These are phyloP conservation scores for Floccularia luteovirens DNA, from an alignment of 768 basidiomycete genomes.

Conservation along the genomic window DNA sequence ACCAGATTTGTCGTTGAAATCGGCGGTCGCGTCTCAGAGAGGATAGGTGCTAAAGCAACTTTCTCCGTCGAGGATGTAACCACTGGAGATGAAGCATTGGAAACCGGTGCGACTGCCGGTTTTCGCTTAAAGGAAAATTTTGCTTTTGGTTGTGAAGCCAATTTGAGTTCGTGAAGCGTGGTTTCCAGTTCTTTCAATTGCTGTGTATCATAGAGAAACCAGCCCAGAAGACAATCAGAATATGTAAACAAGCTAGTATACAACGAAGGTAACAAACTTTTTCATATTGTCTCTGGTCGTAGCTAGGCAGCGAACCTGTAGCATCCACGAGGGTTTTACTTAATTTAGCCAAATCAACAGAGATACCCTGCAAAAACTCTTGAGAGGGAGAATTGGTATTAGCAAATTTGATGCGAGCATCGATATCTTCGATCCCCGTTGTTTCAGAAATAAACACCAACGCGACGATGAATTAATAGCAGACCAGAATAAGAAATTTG, in stretches of 20 bases:
- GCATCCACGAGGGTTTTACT: slow-evolving; percentile 60
- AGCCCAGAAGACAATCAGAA: too few relatives aligned
- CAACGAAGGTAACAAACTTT: neutral
- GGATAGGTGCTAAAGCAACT: slow-evolving; percentile 4
- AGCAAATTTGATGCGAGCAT: slow-evolving; percentile 33
- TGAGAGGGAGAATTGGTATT: slow-evolving; percentile 21
- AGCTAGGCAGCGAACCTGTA: slow-evolving; percentile 55
- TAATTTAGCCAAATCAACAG: slow-evolving; percentile 46
- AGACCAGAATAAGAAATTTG: slow-evolving; percentile 43
- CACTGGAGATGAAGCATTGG: slow-evolving; percentile 3
- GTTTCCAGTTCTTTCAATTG: slow-evolving; percentile 60
- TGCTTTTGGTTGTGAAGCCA: slow-evolving; percentile 35
- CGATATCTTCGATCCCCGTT: slow-evolving; percentile 31
- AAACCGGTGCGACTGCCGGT: slow-evolving; percentile 6
- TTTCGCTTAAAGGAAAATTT: slow-evolving; percentile 64
- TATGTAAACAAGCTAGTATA: neutral
- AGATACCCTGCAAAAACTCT: slow-evolving; percentile 33
- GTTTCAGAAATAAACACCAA: slow-evolving; percentile 9
- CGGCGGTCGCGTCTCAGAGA: neutral
- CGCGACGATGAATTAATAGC: slow-evolving; percentile 16
- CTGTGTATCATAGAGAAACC: slow-evolving; percentile 39
- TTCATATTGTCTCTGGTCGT: slow-evolving; percentile 71
- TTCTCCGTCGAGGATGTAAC: too few relatives aligned
- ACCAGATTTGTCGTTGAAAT: slow-evolving; percentile 22
- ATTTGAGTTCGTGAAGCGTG: slow-evolving; percentile 41